Percentiles rank a stretch among this genome's conserved stretches.
These are phyloP conservation scores for Hyaloperonospora arabidopsidis DNA, from an alignment of 352 stramenopile species.

Conservation along the genomic window DNA sequence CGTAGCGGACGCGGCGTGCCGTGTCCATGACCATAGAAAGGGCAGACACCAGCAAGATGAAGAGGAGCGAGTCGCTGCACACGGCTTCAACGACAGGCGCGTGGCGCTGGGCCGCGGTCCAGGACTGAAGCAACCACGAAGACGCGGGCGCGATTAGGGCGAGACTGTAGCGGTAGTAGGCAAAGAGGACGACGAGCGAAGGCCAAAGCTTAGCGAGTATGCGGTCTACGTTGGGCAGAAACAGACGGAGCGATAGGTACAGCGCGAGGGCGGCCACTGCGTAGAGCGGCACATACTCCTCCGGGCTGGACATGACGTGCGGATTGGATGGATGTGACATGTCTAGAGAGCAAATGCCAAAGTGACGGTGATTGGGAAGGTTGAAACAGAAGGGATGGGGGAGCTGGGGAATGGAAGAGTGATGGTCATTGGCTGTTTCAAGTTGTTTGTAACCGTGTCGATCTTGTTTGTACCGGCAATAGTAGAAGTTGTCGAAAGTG, in stretches of 20 bases:
- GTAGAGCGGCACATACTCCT: slow-evolving; percentile 29
- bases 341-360: not conserved
- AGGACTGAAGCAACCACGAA: slow-evolving; percentile 34
- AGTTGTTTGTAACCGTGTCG: too few relatives aligned
- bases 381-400: too few relatives aligned
- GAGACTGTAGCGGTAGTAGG: slow-evolving; percentile 44
- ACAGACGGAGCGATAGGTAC: slow-evolving; percentile 54
- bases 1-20: slow-evolving; percentile 56
- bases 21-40: slow-evolving; percentile 25
- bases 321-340: slow-evolving; percentile 11
- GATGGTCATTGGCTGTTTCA: too few relatives aligned
- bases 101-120: slow-evolving; percentile 16
- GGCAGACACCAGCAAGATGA: slow-evolving; percentile 22
- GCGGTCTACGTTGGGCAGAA: slow-evolving; percentile 69
- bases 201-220: slow-evolving; percentile 49
- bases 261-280: slow-evolving; percentile 32
- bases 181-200: slow-evolving; percentile 37
- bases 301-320: slow-evolving; percentile 20
- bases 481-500: too few relatives aligned
- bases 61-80: slow-evolving; percentile 29
- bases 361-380: not conserved
- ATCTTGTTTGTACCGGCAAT: too few relatives aligned
- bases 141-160: slow-evolving; percentile 10
- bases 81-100: slow-evolving; percentile 33
- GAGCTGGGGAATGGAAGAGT: too few relatives aligned